Evolutionary conservation across 495 filamentous ascomycete species (phyloP).

Genomic region (Annulohypoxylon maeteangense): DNA sequence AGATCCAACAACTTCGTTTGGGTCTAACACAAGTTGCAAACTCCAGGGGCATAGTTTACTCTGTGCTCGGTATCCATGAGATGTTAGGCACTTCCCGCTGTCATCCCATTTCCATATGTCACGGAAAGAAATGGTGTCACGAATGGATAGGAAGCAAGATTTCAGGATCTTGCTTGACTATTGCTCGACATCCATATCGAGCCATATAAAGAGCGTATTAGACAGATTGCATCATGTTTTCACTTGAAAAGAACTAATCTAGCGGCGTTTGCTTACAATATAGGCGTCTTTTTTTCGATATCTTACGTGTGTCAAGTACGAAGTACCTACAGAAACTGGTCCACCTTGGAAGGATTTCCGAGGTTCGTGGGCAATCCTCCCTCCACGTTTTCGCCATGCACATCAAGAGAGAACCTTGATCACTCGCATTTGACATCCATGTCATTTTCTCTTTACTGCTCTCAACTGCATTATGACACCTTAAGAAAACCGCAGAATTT

Average conservation of each 20-base stretch:
- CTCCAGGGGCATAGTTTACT: conserved; percentile 15
- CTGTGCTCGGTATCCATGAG: background rate
- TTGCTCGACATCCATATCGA: background rate
- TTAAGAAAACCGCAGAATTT: conserved; percentile 5
- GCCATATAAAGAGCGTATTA: background rate
- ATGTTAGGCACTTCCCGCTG: conserved; percentile 15
- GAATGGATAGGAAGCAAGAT: background rate
- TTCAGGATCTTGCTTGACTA: background rate
- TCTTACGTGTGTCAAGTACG: background rate
- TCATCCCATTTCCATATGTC: conserved; percentile 29
- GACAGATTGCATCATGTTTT: conserved; percentile 4
- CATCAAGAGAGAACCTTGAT: conserved; percentile 23
- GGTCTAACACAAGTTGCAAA: conserved; percentile 10
- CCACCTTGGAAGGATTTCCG: conserved; percentile 6
- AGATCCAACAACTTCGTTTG: background rate
- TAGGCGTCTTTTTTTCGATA: background rate
- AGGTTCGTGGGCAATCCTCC: background rate
- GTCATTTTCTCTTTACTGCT: background rate
- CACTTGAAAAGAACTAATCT: background rate
- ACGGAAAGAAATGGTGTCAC: conserved; percentile 12
- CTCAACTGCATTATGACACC: conserved; percentile 19
- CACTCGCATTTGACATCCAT: conserved; percentile 18
- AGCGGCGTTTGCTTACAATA: background rate
- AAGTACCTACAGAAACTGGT: background rate
- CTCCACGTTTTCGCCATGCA: conserved; percentile 28